Base-by-base conservation (phyloP, 2,329 filamentous ascomycete genomes). In the Metarhizium anisopliae region DNA sequence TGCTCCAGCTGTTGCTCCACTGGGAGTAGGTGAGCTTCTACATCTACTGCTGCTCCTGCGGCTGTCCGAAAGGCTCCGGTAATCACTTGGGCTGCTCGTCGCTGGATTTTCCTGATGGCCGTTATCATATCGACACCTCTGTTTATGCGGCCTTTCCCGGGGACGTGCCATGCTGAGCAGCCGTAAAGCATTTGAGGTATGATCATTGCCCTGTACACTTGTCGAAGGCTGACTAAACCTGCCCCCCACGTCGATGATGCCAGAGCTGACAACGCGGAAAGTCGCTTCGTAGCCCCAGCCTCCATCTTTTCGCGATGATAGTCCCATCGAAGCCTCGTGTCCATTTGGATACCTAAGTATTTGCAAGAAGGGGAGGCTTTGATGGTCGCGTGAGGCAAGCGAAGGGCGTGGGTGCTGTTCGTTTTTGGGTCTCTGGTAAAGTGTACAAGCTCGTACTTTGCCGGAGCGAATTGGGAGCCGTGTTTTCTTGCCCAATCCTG, bases 161-260 rank as follows among this genome's bases (percentile, higher is more conserved):
- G 56, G 42, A 51, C 57, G 55, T 63, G 57, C 65, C 64, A 67
- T 42, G 61, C 61, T 10, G 63, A 69, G 53, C 59, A 67, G 2
- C 57, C 60, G 51, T 64, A 68, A 10, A 65, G 56, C 53, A 68
- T 66, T 38, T 66, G 45, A 8, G 56, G 58, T 47, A 66, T 47
- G 5, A 63, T 58, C 30, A 67, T 62, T 20, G 60, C 62, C 30
- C 59, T 57, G 50, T 67, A 67, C 14, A 67, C 59, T 36, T 64
- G 59, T 50, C 62, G 56, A 16, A 67, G 59, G 50, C 64, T 63
- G 13, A 60, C 57, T 14, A 59, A 35, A 18, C 56, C 59, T 2
- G 59, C 54, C 43, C 63, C 62, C 60, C 38, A 66, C 20, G 60
- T 63, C 29, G 62, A 66, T 14, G 56, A 63, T 54, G 59, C 59